Conservation (phyloP, 225 moss, liverwort and hornwort genomes). For the Asterella californica region DNA sequence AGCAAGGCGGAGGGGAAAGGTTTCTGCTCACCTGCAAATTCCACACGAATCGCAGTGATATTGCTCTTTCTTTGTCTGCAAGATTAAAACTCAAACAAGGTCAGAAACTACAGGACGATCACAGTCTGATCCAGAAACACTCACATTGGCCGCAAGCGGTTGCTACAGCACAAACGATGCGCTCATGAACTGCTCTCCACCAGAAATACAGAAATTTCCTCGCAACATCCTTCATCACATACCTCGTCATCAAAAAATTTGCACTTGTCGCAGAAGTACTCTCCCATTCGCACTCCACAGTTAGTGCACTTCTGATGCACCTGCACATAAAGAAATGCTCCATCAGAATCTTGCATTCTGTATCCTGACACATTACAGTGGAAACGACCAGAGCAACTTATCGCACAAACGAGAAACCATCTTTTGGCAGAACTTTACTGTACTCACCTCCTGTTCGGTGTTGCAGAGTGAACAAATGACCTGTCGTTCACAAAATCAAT, state of each 20-base stretch:
- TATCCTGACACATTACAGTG: no score
- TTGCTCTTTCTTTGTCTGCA: constrained; percentile 70
- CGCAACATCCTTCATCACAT: not conserved
- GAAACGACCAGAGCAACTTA: not conserved
- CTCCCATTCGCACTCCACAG: constrained; percentile 95
- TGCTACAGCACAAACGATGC: not conserved
- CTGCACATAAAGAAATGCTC: constrained; percentile 1
- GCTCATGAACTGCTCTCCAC: not conserved
- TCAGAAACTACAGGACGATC: no score
- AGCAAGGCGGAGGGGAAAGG: no score
- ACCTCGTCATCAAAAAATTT: constrained; percentile 96
- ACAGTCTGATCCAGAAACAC: not conserved
- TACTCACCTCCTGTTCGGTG: constrained; percentile 61
- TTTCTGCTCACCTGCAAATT: constrained; percentile 51
- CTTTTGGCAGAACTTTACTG: not conserved
- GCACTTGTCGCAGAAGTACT: constrained; percentile 79
- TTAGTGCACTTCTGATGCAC: constrained; percentile 74
- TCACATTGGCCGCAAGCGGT: no score
- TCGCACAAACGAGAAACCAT: not conserved
- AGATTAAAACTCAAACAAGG: not conserved
- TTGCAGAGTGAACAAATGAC: constrained; percentile 82
- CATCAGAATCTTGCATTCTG: not conserved
- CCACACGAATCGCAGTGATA: constrained; percentile 93
- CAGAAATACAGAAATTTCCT: not conserved
- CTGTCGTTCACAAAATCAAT: constrained; percentile 34